Conservation (phyloP, 768 basidiomycete species). For the Suillus tomentosus region DNA sequence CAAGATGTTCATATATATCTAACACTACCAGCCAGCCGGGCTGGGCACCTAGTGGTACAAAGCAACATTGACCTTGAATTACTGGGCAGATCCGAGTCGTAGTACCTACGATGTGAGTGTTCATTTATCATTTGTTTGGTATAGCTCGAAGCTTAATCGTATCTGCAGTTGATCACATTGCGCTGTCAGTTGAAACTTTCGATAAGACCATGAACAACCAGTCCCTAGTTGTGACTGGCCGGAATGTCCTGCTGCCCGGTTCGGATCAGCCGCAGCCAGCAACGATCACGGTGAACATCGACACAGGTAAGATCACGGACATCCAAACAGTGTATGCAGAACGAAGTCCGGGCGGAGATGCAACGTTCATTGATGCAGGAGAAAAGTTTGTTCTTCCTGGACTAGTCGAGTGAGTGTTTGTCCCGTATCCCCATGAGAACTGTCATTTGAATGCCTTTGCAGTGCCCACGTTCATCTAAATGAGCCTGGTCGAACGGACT, state of each 20-base stretch:
- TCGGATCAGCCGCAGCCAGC: conserved; percentile 55
- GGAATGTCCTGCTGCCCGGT: conserved; percentile 58
- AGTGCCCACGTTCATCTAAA: conserved; percentile 94
- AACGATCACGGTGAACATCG: conserved; percentile 60
- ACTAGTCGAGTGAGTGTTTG: conserved; percentile 65
- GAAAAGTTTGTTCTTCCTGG: conserved; percentile 70
- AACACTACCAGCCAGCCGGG: neutral
- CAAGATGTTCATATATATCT: neutral
- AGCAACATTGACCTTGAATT: neutral
- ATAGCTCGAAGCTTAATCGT: too few species aligned
- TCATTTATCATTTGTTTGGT: neutral
- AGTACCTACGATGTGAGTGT: conserved; percentile 1
- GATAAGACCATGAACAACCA: conserved; percentile 1
- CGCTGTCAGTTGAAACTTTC: neutral
- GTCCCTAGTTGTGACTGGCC: conserved; percentile 49
- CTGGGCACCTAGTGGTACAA: neutral
- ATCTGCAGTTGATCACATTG: neutral
- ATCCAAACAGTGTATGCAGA: conserved; percentile 41
- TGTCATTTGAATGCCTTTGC: conserved; percentile 8
- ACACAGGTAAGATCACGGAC: conserved; percentile 62
- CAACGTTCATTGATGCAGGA: conserved; percentile 47
- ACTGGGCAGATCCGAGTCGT: neutral
- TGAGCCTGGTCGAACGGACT: conserved; percentile 89
- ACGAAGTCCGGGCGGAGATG: conserved; percentile 25
- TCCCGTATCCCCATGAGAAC: neutral